Evolutionary conservation across 768 basidiomycete species (phyloP).

Genomic region (Pisolithus marmoratus): DNA sequence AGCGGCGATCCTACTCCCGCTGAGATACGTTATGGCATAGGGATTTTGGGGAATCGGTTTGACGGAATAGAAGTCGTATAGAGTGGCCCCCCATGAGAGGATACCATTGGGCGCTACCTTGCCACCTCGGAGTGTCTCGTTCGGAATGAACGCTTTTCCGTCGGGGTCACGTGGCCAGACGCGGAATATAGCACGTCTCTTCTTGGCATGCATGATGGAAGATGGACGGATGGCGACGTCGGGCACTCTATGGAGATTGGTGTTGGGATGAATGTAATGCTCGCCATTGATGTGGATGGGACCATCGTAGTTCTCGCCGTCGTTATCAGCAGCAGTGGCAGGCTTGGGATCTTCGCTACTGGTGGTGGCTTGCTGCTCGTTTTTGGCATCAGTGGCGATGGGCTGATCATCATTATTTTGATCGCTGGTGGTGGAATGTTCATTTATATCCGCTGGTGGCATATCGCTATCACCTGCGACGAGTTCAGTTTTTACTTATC

Average conservation of each 20-base stretch:
- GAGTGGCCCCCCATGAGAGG: constrained; percentile 21
- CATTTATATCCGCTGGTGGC: too few species aligned
- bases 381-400: too few species aligned
- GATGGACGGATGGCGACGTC: too few species aligned
- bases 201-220: background rate
- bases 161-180: constrained; percentile 21
- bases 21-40: background rate
- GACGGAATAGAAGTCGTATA: constrained; percentile 22
- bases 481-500: too few species aligned
- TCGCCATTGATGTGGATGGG: background rate
- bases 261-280: background rate
- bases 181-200: constrained; percentile 17
- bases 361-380: too few species aligned
- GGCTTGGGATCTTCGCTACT: too few species aligned
- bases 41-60: background rate
- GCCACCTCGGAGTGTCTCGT: background rate
- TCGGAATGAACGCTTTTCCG: constrained; percentile 5
- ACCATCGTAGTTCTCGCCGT: background rate
- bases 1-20: constrained; percentile 16
- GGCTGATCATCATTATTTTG: too few species aligned
- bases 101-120: constrained; percentile 16
- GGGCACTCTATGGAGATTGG: background rate
- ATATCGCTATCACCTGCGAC: too few species aligned
- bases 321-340: too few species aligned
- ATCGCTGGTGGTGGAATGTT: too few species aligned